Evolutionary conservation across 1,139 yeast genomes (phyloP).

Genomic region (Blastobotrys capitulatus): DNA sequence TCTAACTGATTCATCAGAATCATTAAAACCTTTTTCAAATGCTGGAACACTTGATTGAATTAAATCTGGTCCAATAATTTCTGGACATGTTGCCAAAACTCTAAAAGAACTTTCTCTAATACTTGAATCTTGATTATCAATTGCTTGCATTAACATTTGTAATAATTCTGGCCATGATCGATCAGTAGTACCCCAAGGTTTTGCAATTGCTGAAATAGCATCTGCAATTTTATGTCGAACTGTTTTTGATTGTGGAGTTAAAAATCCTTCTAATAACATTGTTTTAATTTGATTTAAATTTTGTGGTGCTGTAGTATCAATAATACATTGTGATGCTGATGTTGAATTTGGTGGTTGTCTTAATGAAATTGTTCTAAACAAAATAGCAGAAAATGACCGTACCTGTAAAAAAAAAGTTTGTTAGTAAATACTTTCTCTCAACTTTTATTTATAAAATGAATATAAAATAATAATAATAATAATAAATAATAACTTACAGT

Average conservation of each 20-base stretch:
- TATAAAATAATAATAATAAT: too few species aligned
- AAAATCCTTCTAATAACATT: conserved; percentile 67
- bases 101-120: conserved; percentile 89
- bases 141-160: conserved; percentile 67
- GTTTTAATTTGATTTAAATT: conserved; percentile 60
- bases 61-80: conserved; percentile 49
- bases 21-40: conserved; percentile 76
- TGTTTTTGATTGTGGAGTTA: conserved; percentile 55
- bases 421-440: too few species aligned
- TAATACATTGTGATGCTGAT: conserved; percentile 36
- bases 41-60: conserved; percentile 50
- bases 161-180: conserved; percentile 73
- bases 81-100: conserved; percentile 80
- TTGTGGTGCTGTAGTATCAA: conserved; percentile 60
- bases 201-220: conserved; percentile 87
- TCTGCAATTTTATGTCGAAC: conserved; percentile 92
- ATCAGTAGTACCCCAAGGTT: conserved; percentile 33
- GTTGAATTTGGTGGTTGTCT: conserved; percentile 45
- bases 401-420: conserved; percentile 17
- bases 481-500: conserved; percentile 33
- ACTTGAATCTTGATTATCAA: conserved; percentile 56
- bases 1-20: conserved; percentile 72
- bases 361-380: conserved; percentile 66
- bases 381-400: conserved; percentile 71
- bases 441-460: too few species aligned